Conservation (phyloP, 2,329 filamentous ascomycete species). For the Hymenoscyphus scutula region DNA sequence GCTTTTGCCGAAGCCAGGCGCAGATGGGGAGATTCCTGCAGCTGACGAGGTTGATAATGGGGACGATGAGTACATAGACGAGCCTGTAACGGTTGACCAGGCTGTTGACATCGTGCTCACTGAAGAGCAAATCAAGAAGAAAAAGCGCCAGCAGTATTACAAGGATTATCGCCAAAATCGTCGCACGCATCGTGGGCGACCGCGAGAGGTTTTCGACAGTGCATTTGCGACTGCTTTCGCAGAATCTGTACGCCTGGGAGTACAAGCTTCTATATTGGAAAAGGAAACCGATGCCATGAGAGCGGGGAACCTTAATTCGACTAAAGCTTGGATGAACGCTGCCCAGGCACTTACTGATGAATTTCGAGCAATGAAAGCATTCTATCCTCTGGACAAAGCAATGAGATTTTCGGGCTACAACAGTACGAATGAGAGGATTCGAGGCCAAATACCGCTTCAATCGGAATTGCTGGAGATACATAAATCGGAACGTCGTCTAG, state of each 20-base stretch:
- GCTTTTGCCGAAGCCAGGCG: neutral
- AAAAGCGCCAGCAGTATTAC: too few species aligned
- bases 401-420: constrained; percentile 52
- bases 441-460: constrained; percentile 32
- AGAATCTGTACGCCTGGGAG: constrained; percentile 27
- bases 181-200: neutral
- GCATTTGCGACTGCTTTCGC: neutral
- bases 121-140: too few species aligned
- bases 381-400: constrained; percentile 67
- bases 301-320: constrained; percentile 26
- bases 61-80: too few species aligned
- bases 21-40: neutral
- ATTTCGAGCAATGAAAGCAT: constrained; percentile 60
- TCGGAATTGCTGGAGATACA: constrained; percentile 31
- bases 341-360: constrained; percentile 61
- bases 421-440: constrained; percentile 18
- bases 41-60: neutral
- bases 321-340: constrained; percentile 54
- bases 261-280: constrained; percentile 42
- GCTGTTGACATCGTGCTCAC: too few species aligned
- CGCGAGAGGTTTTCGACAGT: neutral
- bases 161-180: neutral
- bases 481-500: constrained; percentile 33
- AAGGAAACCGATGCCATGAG: constrained; percentile 40
- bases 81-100: too few species aligned